These are phyloP conservation scores for Annulohypoxylon nitens DNA, from an alignment of 495 filamentous ascomycete genomes.

Conservation along the genomic window DNA sequence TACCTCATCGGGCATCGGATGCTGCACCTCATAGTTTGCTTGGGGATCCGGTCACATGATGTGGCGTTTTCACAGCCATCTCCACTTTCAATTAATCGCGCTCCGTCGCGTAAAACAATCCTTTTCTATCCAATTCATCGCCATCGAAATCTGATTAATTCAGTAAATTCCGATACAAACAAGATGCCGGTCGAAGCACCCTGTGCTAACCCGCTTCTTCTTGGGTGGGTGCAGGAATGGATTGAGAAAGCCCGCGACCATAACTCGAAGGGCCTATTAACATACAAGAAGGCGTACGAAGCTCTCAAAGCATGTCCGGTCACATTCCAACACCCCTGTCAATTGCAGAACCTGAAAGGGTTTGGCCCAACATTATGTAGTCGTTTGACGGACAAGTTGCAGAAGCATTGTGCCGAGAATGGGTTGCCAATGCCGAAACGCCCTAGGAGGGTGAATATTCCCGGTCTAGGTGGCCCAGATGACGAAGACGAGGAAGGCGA, in stretches of 20 bases:
- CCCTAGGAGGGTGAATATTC: constrained; percentile 51
- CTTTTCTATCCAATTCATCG: neutral
- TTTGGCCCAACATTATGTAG: constrained; percentile 78
- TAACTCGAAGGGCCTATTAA: constrained; percentile 76
- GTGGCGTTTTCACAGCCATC: neutral
- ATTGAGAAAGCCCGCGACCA: constrained; percentile 77
- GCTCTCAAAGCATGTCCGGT: constrained; percentile 85
- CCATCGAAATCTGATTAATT: neutral
- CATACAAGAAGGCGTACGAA: constrained; percentile 85
- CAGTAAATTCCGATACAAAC: neutral
- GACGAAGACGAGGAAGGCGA: constrained; percentile 51
- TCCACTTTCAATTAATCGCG: constrained; percentile 29
- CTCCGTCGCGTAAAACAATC: constrained; percentile 26
- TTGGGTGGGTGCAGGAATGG: constrained; percentile 85
- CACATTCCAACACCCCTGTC: constrained; percentile 78
- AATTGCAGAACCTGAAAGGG: constrained; percentile 78
- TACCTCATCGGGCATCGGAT: constrained; percentile 19
- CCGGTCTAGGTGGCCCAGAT: constrained; percentile 40
- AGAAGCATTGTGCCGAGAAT: constrained; percentile 75
- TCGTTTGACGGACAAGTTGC: constrained; percentile 76
- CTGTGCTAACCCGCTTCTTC: constrained; percentile 80
- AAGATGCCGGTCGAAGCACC: constrained; percentile 45
- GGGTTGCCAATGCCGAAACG: constrained; percentile 78
- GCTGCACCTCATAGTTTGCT: neutral
- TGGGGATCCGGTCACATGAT: constrained; percentile 9